A percentile compares a stretch with the other conserved stretches of the same genome.
These are phyloP conservation scores for Pseudozyma sp. DNA, from an alignment of 1,284 basidiomycete species.

Conservation along the genomic window DNA sequence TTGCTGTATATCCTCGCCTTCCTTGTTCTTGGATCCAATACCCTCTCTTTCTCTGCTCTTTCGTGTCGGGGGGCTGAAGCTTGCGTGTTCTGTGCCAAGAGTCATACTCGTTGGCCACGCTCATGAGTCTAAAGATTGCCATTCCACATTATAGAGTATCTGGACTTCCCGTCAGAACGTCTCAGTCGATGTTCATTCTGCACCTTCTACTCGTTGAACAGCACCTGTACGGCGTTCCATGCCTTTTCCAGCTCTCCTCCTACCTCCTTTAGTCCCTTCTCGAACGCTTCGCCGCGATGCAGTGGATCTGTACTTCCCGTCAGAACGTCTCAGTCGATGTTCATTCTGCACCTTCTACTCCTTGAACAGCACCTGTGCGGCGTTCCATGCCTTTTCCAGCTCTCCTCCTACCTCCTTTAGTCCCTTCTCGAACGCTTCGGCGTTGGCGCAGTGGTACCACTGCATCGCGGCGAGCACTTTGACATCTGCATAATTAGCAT, in stretches of 20 bases:
- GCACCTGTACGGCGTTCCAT: constrained; percentile 16
- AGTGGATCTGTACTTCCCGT: too few species aligned
- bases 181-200: too few species aligned
- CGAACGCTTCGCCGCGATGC: constrained; percentile 10
- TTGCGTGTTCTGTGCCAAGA: too few species aligned
- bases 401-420: constrained; percentile 17
- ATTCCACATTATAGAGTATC: too few species aligned
- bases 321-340: too few species aligned
- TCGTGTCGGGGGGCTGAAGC: too few species aligned
- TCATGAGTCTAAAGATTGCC: too few species aligned
- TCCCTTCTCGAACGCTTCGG: constrained; percentile 10
- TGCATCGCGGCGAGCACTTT: constrained; percentile 28
- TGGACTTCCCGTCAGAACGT: too few species aligned
- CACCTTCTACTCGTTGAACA: not conserved
- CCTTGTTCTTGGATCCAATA: not conserved
- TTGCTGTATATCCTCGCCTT: not conserved
- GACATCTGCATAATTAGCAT: constrained; percentile 29
- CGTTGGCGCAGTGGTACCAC: constrained; percentile 37
- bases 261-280: constrained; percentile 15
- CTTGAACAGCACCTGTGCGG: constrained; percentile 2
- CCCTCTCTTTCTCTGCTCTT: too few species aligned
- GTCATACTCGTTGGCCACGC: too few species aligned
- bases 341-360: not conserved
- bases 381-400: constrained; percentile 19
- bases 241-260: constrained; percentile 15